phyloP scores from a whole-genome alignment of 148 eudicot species.

The Hydrangea macrophylla region DNA sequence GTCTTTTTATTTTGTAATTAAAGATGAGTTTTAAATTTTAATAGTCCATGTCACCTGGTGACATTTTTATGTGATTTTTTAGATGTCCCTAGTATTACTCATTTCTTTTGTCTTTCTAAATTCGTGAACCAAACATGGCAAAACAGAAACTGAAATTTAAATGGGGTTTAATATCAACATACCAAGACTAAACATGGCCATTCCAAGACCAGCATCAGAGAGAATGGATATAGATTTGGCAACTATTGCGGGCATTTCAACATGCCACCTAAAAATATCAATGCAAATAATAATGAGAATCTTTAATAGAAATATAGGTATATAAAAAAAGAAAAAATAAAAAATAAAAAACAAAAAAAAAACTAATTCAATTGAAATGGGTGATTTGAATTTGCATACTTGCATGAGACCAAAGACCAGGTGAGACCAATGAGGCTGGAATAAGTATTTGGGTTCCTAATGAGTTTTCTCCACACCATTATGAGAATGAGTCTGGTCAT shows the following conservation, averaged over 20 bases:
- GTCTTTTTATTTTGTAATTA: too few relatives aligned
- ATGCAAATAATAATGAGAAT: not conserved
- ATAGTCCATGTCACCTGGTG: too few relatives aligned
- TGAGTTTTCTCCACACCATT: slow-evolving; percentile 88
- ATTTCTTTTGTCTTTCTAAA: too few relatives aligned
- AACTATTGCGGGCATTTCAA: slow-evolving; percentile 73
- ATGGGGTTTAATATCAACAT: slow-evolving; percentile 6
- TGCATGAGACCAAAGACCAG: slow-evolving; percentile 77
- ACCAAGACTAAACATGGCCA: slow-evolving; percentile 97
- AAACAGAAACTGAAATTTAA: not conserved
- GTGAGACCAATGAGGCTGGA: slow-evolving; percentile 74
- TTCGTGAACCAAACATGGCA: too few relatives aligned
- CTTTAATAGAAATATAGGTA: not conserved
- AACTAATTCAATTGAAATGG: not conserved
- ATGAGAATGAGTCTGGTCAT: slow-evolving; percentile 77
- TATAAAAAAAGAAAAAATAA: too few relatives aligned
- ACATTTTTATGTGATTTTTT: too few relatives aligned
- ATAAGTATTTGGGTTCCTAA: slow-evolving; percentile 79
- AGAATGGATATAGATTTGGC: slow-evolving; percentile 66
- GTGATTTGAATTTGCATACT: slow-evolving; percentile 27
- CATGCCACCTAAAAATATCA: slow-evolving; percentile 42
- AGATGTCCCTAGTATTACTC: too few relatives aligned
- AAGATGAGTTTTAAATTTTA: too few relatives aligned
- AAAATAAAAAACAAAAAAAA: not conserved
- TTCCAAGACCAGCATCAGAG: slow-evolving; percentile 84